Conservation (phyloP, 805 yeast species). For the Yarrowia divulgata region DNA sequence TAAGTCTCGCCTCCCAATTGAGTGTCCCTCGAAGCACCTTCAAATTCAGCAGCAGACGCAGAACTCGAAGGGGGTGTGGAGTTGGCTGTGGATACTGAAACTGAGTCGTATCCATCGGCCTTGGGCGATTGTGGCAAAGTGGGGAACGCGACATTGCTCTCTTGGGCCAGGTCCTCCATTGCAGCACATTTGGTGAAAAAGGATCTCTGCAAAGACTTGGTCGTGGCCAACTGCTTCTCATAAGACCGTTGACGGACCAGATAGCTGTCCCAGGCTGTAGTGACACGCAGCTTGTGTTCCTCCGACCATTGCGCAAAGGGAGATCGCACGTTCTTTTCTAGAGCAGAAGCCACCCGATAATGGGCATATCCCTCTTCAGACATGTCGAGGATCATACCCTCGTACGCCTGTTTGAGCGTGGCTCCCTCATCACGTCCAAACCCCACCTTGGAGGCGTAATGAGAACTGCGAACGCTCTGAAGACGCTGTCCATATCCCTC, state of each 20-base stretch:
- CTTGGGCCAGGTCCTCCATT: conserved; percentile 58
- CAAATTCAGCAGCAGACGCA: conserved; percentile 3
- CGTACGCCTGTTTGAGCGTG: conserved; percentile 63
- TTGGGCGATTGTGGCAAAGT: conserved; percentile 34
- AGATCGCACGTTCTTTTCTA: conserved; percentile 62
- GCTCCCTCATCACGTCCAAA: conserved; percentile 63
- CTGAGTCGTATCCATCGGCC: conserved; percentile 2
- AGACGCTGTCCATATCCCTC: conserved; percentile 66
- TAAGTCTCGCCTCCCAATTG: conserved; percentile 48
- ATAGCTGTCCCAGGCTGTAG: conserved; percentile 61
- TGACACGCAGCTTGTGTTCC: conserved; percentile 70
- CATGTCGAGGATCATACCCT: conserved; percentile 60
- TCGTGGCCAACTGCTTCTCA: conserved; percentile 56
- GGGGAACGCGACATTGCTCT: conserved; percentile 35
- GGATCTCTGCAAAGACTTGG: conserved; percentile 59
- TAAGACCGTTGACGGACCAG: conserved; percentile 59
- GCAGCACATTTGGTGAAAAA: conserved; percentile 76
- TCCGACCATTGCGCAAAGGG: conserved; percentile 76
- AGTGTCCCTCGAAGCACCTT: background rate
- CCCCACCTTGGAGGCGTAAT: conserved; percentile 52
- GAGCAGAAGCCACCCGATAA: conserved; percentile 63
- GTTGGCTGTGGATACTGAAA: background rate
- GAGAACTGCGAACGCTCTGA: conserved; percentile 52
- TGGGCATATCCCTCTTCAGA: conserved; percentile 63
- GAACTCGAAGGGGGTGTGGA: conserved; percentile 12